Base-by-base conservation (phyloP, 139 green algal genomes). In the Picochlorum sp. region DNA sequence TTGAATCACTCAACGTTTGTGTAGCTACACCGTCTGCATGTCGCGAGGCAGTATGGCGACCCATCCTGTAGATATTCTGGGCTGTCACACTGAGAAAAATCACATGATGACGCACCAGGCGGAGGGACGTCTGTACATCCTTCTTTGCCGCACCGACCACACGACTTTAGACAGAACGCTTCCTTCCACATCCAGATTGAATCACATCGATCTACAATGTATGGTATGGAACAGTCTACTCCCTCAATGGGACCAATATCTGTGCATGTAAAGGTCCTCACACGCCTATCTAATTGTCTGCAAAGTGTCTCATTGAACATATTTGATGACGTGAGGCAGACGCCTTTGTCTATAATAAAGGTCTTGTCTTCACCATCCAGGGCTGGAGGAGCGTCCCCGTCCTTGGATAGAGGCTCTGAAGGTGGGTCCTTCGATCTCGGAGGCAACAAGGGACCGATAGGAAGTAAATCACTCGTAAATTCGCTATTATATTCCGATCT, bases 141-240 rank as follows among this genome's bases (percentile, higher is more conserved):
- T 65, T 62, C 60, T 72, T 63, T 47, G 4, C 71, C 71, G n/a
- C 71, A 77, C 34, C 71, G 64, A 21, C 32, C n/a, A 49, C 71
- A 77, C 9, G 63, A 46, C 7, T 26, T 45, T 20, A 77, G 50
- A 49, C 71, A 77, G 47, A 49, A 77, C 13, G 46, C 58, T 26
- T 46, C 64, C 18, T 51, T 13, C 46, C 47, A 69, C 16, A 77
- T 69, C 54, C 69, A 73, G 10, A 44, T 24, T 30, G 16, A 23
- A 49, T 77, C 58, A 30, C 71, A 77, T 58, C 73, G 73, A 20
- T 49, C 62, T 18, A 73, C 69, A 8, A 56, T 41, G 21, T 66
- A 28, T 52, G 73, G 64, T 37, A 73, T 15, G n/a, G 32, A 8
- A 58, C 71, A 77, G 14, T 46, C 69, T 49, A 34, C 73, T 24